Conservation (phyloP, 2,329 filamentous ascomycete species). For the Aaosphaeria pasadenensis region DNA sequence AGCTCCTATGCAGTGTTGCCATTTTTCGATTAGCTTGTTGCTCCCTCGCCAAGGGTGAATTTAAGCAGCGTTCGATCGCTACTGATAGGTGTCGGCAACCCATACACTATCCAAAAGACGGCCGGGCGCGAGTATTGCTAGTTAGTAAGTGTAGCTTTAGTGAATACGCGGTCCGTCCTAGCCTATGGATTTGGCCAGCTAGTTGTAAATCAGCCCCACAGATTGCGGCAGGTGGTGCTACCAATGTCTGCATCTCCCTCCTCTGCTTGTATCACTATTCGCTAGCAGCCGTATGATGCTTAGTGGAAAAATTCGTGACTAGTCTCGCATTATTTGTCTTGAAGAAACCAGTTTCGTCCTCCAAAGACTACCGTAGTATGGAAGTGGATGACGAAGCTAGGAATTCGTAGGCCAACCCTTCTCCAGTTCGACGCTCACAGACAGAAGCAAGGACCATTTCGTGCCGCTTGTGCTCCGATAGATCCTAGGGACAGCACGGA, state of each 20-base stretch:
- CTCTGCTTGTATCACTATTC: neutral
- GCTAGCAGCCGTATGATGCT: conserved; percentile 2
- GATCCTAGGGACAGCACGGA: conserved; percentile 26
- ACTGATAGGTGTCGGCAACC: conserved; percentile 24
- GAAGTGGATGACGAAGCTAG: conserved; percentile 12
- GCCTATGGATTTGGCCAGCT: conserved; percentile 17
- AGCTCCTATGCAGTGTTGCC: conserved; percentile 14
- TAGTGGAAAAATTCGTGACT: too few relatives aligned
- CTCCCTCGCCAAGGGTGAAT: conserved; percentile 18
- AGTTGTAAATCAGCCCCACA: conserved; percentile 28
- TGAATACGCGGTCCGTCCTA: conserved; percentile 19
- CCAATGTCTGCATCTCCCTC: neutral
- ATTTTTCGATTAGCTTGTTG: conserved; percentile 17
- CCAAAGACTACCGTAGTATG: neutral
- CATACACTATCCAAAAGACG: conserved; percentile 27
- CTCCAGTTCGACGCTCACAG: conserved; percentile 27
- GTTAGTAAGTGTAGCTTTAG: conserved; percentile 8
- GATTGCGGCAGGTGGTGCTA: neutral
- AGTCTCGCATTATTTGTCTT: too few relatives aligned
- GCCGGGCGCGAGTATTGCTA: conserved; percentile 13
- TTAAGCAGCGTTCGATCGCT: conserved; percentile 19
- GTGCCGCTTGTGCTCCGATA: conserved; percentile 13
- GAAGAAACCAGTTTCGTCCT: too few relatives aligned
- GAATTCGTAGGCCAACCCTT: conserved; percentile 20
- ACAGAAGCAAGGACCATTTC: conserved; percentile 18